Percentiles rank a stretch among this genome's conserved stretches.
These are phyloP conservation scores for Trichophyton simii DNA, from an alignment of 2,329 filamentous ascomycete genomes.

Conservation along the genomic window DNA sequence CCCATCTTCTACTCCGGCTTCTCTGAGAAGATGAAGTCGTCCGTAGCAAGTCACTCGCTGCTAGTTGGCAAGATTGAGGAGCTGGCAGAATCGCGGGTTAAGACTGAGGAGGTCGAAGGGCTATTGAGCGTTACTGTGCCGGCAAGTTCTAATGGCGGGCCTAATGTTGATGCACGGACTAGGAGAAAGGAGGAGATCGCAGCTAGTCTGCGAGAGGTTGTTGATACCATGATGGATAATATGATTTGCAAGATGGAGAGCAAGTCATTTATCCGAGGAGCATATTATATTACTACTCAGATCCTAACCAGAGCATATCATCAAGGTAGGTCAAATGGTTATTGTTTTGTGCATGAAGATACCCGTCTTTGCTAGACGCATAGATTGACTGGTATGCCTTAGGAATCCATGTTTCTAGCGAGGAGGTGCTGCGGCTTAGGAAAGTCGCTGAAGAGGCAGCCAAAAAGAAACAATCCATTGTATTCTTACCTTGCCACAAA, in stretches of 20 bases:
- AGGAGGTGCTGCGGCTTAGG: constrained; percentile 74
- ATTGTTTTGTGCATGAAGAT: too few species aligned
- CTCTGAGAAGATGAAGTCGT: constrained; percentile 72
- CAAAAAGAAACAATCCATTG: constrained; percentile 82
- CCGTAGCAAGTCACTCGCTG: constrained; percentile 62
- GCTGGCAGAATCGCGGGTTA: constrained; percentile 60
- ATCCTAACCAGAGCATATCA: constrained; percentile 86
- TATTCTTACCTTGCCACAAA: constrained; percentile 88
- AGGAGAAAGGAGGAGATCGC: constrained; percentile 50
- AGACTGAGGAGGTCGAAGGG: constrained; percentile 65
- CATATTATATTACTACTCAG: constrained; percentile 82
- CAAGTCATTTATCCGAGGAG: constrained; percentile 78
- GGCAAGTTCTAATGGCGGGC: constrained; percentile 18
- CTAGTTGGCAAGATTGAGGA: constrained; percentile 62
- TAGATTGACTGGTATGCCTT: neutral
- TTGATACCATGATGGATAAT: constrained; percentile 73
- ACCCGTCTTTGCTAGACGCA: too few species aligned
- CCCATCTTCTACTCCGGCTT: constrained; percentile 90
- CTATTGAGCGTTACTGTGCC: constrained; percentile 39
- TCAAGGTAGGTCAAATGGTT: constrained; percentile 44
- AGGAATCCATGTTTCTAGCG: constrained; percentile 84
- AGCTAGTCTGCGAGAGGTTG: constrained; percentile 61
- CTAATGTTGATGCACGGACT: constrained; percentile 5
- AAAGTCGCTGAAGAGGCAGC: constrained; percentile 72
- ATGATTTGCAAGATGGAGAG: constrained; percentile 99